These are phyloP conservation scores for Phytopythium cucurbitacearum DNA, from an alignment of 352 stramenopile species.

Conservation along the genomic window DNA sequence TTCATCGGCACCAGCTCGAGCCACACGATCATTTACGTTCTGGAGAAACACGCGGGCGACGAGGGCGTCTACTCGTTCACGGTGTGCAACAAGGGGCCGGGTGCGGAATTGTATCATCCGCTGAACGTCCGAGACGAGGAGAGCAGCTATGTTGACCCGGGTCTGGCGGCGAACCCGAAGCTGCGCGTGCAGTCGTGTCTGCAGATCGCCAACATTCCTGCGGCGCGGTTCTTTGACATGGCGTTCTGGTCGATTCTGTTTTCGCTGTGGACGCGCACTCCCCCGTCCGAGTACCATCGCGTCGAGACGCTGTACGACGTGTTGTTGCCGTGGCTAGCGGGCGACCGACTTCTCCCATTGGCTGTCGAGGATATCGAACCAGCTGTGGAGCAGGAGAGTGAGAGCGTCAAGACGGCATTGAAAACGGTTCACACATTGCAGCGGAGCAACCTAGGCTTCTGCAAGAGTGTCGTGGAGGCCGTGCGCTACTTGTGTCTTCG, in stretches of 20 bases:
- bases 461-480: slow-evolving; percentile 78
- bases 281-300: slow-evolving; percentile 83
- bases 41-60: slow-evolving; percentile 57
- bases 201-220: slow-evolving; percentile 55
- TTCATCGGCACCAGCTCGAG: slow-evolving; percentile 71
- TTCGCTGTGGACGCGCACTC: slow-evolving; percentile 82
- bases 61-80: slow-evolving; percentile 64
- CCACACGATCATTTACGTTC: slow-evolving; percentile 79
- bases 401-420: not conserved
- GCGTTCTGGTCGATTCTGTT: slow-evolving; percentile 84
- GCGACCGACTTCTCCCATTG: slow-evolving; percentile 65
- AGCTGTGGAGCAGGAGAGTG: slow-evolving; percentile 16
- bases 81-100: slow-evolving; percentile 87
- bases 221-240: slow-evolving; percentile 71
- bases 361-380: slow-evolving; percentile 23
- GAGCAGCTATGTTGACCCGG: slow-evolving; percentile 1
- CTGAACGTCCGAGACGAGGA: slow-evolving; percentile 12
- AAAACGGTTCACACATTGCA: slow-evolving; percentile 15
- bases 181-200: slow-evolving; percentile 78
- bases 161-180: slow-evolving; percentile 36
- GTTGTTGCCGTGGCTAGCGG: slow-evolving; percentile 81
- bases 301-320: slow-evolving; percentile 89
- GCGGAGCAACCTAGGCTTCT: slow-evolving; percentile 73
- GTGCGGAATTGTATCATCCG: slow-evolving; percentile 82
- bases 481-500: slow-evolving; percentile 64